phyloP scores from a whole-genome alignment of 2,329 filamentous ascomycete species.

The Fusarium begoniae region DNA sequence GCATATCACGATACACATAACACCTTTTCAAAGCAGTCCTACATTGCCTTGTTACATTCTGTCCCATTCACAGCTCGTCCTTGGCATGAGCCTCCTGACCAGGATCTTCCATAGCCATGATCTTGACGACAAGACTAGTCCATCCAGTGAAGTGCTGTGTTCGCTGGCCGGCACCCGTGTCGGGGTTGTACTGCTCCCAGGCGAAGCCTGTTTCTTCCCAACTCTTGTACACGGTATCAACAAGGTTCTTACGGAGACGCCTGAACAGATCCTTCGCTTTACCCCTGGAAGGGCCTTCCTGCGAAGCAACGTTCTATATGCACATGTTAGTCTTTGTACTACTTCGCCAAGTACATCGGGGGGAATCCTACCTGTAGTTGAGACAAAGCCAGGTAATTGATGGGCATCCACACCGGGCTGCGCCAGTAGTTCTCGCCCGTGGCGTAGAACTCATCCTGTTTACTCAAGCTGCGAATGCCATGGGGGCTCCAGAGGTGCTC shows the following conservation, averaged over 20 bases:
- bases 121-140: slow-evolving; percentile 98
- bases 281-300: slow-evolving; percentile 72
- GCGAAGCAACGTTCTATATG: slow-evolving; percentile 67
- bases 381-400: slow-evolving; percentile 88
- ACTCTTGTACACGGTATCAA: slow-evolving; percentile 86
- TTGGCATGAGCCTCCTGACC: slow-evolving; percentile 44
- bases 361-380: slow-evolving; percentile 75
- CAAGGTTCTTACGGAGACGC: slow-evolving; percentile 81
- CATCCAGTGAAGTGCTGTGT: slow-evolving; percentile 99
- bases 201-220: slow-evolving; percentile 95
- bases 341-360: neutral
- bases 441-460: slow-evolving; percentile 82
- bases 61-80: slow-evolving; percentile 58
- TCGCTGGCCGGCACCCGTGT: slow-evolving; percentile 90
- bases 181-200: slow-evolving; percentile 98
- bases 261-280: slow-evolving; percentile 80
- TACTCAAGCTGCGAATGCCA: slow-evolving; percentile 90
- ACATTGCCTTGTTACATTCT: neutral
- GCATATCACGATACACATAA: slow-evolving; percentile 9
- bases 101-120: slow-evolving; percentile 92
- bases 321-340: slow-evolving; percentile 43
- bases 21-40: slow-evolving; percentile 1
- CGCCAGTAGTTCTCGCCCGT: slow-evolving; percentile 98
- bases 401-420: slow-evolving; percentile 93
- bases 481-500: slow-evolving; percentile 89